Conservation (phyloP, 164 flowering plant species). For the Dillenia suffruticosa region DNA sequence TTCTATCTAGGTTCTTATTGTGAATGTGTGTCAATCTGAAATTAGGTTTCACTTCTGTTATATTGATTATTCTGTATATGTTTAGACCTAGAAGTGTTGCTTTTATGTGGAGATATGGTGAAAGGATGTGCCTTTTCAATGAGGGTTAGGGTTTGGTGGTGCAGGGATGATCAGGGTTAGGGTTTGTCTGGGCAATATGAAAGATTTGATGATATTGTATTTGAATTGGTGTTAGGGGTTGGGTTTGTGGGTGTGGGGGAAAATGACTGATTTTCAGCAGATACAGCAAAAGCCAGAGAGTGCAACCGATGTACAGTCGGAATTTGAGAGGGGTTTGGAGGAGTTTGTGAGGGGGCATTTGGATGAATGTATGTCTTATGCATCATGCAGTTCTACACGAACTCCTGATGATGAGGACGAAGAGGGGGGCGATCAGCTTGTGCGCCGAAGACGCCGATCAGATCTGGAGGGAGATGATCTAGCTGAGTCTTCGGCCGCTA, state of each 20-base stretch:
- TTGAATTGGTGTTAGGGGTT: slow-evolving; percentile 3
- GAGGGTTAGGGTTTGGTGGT: slow-evolving; percentile 4
- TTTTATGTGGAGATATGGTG: slow-evolving; percentile 2
- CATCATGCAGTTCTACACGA: slow-evolving; percentile 66
- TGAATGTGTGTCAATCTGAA: neutral
- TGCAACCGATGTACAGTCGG: slow-evolving; percentile 38
- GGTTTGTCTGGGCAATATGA: too few species aligned
- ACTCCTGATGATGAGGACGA: slow-evolving; percentile 72
- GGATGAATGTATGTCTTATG: slow-evolving; percentile 78
- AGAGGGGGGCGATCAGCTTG: slow-evolving; percentile 66
- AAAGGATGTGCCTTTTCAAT: slow-evolving; percentile 5
- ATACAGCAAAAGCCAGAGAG: slow-evolving; percentile 82
- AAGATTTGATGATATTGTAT: slow-evolving; percentile 6
- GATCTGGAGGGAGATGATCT: slow-evolving; percentile 94
- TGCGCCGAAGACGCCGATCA: slow-evolving; percentile 76
- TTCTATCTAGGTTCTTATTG: too few species aligned
- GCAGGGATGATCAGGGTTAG: slow-evolving; percentile 3
- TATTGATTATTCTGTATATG: too few species aligned
- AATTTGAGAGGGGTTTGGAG: slow-evolving; percentile 80
- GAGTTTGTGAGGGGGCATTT: slow-evolving; percentile 81
- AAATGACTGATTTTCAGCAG: slow-evolving; percentile 62
- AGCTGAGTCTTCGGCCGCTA: slow-evolving; percentile 91
- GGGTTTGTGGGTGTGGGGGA: slow-evolving; percentile 15
- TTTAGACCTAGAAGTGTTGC: neutral
- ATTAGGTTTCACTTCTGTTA: slow-evolving; percentile 4